Conservation (phyloP, 106 monocot species). For the Posidonia australis region DNA sequence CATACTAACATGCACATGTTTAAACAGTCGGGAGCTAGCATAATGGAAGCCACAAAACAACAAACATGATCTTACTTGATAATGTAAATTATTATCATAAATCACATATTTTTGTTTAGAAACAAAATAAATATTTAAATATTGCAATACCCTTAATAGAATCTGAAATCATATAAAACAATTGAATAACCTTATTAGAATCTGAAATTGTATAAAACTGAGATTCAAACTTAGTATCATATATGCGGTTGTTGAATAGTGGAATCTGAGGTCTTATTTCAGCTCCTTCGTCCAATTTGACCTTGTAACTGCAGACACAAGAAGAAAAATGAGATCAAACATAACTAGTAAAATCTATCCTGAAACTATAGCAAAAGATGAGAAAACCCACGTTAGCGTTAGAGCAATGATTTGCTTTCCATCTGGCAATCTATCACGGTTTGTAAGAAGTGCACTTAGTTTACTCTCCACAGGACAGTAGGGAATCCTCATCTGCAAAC, state of each 20-base stretch:
- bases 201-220: slow-evolving; percentile 87
- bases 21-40: no score
- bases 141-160: slow-evolving; percentile 57
- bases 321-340: neutral
- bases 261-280: slow-evolving; percentile 78
- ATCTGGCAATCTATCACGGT: slow-evolving; percentile 76
- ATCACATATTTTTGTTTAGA: no score
- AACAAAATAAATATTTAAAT: no score
- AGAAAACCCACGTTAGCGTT: slow-evolving; percentile 43
- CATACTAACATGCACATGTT: no score
- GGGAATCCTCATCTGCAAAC: slow-evolving; percentile 62
- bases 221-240: slow-evolving; percentile 89
- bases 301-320: slow-evolving; percentile 57
- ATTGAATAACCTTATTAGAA: slow-evolving; percentile 48
- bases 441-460: slow-evolving; percentile 40
- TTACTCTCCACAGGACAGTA: slow-evolving; percentile 65
- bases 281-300: slow-evolving; percentile 86
- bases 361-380: neutral
- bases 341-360: neutral
- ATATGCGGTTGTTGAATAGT: slow-evolving; percentile 72
- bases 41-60: no score
- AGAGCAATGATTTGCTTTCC: slow-evolving; percentile 79
- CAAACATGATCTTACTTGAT: no score
- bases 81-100: no score
- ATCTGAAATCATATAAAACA: slow-evolving; percentile 42